Percentiles rank a stretch among this genome's conserved stretches.
Evolutionary conservation across 495 filamentous ascomycete species (phyloP).

Genomic region (Penicillium lividum): DNA sequence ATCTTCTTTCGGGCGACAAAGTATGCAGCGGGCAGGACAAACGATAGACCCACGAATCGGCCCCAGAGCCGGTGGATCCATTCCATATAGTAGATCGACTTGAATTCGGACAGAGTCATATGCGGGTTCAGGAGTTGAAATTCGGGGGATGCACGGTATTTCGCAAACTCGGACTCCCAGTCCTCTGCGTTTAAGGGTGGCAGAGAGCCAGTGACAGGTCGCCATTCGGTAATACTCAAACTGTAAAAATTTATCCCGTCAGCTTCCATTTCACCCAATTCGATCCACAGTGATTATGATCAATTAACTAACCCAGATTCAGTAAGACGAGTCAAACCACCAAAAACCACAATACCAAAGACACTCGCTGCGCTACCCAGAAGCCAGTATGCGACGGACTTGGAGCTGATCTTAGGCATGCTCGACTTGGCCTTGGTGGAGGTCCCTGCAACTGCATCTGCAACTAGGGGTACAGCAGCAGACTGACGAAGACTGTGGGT

Average conservation of each 20-base stretch:
- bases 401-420: constrained; percentile 74
- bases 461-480: constrained; percentile 25
- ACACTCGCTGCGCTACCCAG: constrained; percentile 87
- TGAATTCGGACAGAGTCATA: constrained; percentile 91
- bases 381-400: constrained; percentile 86
- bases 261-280: constrained; percentile 10
- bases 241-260: constrained; percentile 44
- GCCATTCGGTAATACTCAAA: constrained; percentile 99
- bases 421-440: constrained; percentile 38
- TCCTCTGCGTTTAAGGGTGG: constrained; percentile 73
- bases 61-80: constrained; percentile 97
- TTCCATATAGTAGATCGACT: constrained; percentile 99
- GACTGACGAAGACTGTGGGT: constrained; percentile 28
- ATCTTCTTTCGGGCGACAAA: constrained; percentile 83
- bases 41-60: constrained; percentile 85
- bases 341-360: constrained; percentile 95
- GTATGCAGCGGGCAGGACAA: constrained; percentile 83
- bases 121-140: constrained; percentile 85
- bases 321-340: constrained; percentile 87
- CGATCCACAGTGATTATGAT: neutral
- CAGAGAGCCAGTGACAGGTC: constrained; percentile 89
- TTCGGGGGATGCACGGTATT: constrained; percentile 88
- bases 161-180: constrained; percentile 90
- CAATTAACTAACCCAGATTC: constrained; percentile 80
- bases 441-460: constrained; percentile 22